Percentiles rank a stretch among this genome's conserved stretches.
Evolutionary conservation across 805 yeast genomes (phyloP).

Genomic region (Priceomyces carsonii): DNA sequence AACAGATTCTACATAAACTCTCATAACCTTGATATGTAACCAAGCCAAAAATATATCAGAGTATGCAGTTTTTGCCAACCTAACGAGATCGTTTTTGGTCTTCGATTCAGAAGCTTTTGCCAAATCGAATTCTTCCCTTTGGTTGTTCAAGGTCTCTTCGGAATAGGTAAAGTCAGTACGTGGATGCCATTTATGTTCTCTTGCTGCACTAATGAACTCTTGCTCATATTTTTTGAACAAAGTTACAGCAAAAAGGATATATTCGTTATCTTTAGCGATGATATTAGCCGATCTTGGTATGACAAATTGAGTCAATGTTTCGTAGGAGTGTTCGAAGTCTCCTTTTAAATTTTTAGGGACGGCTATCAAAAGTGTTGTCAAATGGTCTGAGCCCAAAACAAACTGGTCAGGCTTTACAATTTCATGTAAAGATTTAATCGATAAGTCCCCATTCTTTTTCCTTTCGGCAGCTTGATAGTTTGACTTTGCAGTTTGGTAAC

Average conservation of each 20-base stretch:
- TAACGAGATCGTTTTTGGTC: slow-evolving; percentile 71
- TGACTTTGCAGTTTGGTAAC: slow-evolving; percentile 80
- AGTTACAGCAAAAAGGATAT: slow-evolving; percentile 70
- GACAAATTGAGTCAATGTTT: slow-evolving; percentile 73
- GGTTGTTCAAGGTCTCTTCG: slow-evolving; percentile 67
- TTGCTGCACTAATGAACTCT: slow-evolving; percentile 65
- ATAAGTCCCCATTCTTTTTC: slow-evolving; percentile 89
- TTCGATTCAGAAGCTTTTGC: slow-evolving; percentile 75
- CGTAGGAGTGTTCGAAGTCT: slow-evolving; percentile 71
- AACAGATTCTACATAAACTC: slow-evolving; percentile 90
- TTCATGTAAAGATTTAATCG: slow-evolving; percentile 85
- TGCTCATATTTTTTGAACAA: slow-evolving; percentile 78
- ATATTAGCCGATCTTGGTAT: slow-evolving; percentile 86
- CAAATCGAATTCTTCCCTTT: slow-evolving; percentile 76
- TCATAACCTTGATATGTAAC: slow-evolving; percentile 86
- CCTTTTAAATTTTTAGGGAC: slow-evolving; percentile 69
- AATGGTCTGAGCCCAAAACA: slow-evolving; percentile 81
- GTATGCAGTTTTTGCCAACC: slow-evolving; percentile 88
- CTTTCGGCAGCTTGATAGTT: slow-evolving; percentile 86
- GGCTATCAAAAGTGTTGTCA: slow-evolving; percentile 82
- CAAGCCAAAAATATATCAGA: slow-evolving; percentile 81
- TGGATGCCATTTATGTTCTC: slow-evolving; percentile 89
- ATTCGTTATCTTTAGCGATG: slow-evolving; percentile 75
- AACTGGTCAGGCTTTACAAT: slow-evolving; percentile 82
- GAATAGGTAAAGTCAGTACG: slow-evolving; percentile 84